These are phyloP conservation scores for Solanum chilense DNA, from an alignment of 257 asterid species.

Conservation along the genomic window DNA sequence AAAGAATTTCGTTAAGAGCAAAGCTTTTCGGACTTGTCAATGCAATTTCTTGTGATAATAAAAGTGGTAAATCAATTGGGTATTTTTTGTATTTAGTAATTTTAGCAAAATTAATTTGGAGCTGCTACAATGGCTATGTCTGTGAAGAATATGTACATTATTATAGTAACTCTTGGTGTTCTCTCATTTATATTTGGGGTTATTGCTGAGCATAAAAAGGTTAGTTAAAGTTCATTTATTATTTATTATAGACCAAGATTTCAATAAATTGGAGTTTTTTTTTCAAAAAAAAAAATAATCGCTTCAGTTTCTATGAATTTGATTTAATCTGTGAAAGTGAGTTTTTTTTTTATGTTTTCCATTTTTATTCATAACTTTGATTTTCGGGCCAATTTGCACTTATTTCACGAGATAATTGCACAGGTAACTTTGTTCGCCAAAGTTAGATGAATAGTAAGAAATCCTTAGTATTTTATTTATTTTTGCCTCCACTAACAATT, in stretches of 20 bases:
- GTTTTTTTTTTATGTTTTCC: not conserved
- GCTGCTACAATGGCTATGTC: conserved; percentile 28
- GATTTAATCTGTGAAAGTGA: not conserved
- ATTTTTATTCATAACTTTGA: not conserved
- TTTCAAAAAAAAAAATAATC: not conserved
- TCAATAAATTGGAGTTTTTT: not conserved
- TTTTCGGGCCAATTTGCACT: not conserved
- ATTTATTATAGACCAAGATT: not conserved
- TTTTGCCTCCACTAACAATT: too few relatives aligned
- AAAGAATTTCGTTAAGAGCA: not conserved
- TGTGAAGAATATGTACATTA: conserved; percentile 38
- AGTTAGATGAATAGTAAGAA: too few relatives aligned
- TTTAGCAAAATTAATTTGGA: not conserved
- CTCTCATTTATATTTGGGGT: conserved; percentile 48
- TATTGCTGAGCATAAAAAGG: conserved; percentile 32
- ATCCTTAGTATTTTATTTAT: too few relatives aligned
- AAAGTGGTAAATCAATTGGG: not conserved
- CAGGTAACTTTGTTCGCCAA: too few relatives aligned
- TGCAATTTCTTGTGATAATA: too few relatives aligned
- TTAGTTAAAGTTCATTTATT: not conserved
- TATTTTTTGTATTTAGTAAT: too few relatives aligned
- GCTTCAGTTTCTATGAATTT: not conserved
- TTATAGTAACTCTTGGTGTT: conserved; percentile 36
- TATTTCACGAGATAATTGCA: too few relatives aligned
- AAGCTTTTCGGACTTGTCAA: not conserved